phyloP scores from a whole-genome alignment of 23 red algal species.

The Gracilaria vermiculophylla region DNA sequence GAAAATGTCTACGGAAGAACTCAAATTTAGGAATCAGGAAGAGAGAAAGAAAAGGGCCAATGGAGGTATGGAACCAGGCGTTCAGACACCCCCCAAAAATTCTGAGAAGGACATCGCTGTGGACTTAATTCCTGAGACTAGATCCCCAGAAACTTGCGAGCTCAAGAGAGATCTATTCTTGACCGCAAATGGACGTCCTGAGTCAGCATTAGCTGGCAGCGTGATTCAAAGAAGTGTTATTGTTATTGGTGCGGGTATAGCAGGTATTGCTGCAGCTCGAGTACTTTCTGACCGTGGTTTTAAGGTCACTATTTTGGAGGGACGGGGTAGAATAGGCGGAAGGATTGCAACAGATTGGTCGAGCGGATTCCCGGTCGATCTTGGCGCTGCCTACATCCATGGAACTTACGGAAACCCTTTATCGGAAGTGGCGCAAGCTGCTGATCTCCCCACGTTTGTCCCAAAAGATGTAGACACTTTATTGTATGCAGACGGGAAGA shows the following conservation, averaged over 20 bases:
- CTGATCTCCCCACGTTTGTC: slow-evolving; percentile 39
- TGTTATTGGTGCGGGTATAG: slow-evolving; percentile 92
- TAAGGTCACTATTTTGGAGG: slow-evolving; percentile 81
- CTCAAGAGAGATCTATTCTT: background rate
- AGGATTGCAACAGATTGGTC: slow-evolving; percentile 83
- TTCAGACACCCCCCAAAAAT: background rate
- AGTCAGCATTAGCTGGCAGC: background rate
- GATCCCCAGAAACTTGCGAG: background rate
- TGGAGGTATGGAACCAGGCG: background rate
- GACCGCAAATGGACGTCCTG: background rate
- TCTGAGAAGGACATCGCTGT: background rate
- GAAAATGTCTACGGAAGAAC: background rate
- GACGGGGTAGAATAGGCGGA: slow-evolving; percentile 78
- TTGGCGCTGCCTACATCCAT: slow-evolving; percentile 88
- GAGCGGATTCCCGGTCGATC: slow-evolving; percentile 74
- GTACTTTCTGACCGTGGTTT: slow-evolving; percentile 77
- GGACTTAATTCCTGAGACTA: background rate
- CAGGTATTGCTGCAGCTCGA: slow-evolving; percentile 87
- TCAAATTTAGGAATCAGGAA: background rate
- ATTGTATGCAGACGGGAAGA: slow-evolving; percentile 31
- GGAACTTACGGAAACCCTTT: slow-evolving; percentile 87
- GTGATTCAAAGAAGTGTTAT: slow-evolving; percentile 66
- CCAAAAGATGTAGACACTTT: slow-evolving; percentile 60
- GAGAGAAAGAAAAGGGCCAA: background rate
- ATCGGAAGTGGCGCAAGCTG: slow-evolving; percentile 45